A percentile compares a stretch with the other conserved stretches of the same genome.
phyloP scores from a whole-genome alignment of 2,329 filamentous ascomycete genomes.

The Penicillium sp. region DNA sequence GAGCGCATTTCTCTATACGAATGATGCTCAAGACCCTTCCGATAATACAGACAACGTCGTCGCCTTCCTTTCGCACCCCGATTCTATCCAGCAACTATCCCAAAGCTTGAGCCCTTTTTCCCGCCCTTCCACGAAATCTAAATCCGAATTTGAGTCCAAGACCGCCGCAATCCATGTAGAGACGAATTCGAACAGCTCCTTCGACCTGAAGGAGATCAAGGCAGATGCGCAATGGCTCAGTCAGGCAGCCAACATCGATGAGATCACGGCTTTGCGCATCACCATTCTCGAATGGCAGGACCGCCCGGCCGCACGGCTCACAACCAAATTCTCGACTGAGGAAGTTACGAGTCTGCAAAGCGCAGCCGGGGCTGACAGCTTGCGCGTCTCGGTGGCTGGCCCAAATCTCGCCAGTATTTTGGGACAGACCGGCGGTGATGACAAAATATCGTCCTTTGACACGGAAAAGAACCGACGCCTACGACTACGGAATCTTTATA shows the following conservation, averaged over 20 bases:
- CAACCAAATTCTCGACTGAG: conserved; percentile 73
- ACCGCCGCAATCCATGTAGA: conserved; percentile 86
- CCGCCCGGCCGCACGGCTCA: conserved; percentile 72
- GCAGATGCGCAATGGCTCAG: conserved; percentile 85
- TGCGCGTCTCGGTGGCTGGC: conserved; percentile 59
- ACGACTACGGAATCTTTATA: conserved; percentile 72
- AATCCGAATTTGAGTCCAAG: conserved; percentile 76
- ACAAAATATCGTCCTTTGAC: conserved; percentile 58
- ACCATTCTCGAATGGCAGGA: conserved; percentile 83
- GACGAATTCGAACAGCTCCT: conserved; percentile 67
- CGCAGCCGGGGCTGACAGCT: conserved; percentile 69
- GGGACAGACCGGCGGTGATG: conserved; percentile 29
- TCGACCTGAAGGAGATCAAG: conserved; percentile 79
- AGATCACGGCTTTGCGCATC: conserved; percentile 79
- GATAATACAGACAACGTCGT: conserved; percentile 63
- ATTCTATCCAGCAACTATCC: conserved; percentile 70
- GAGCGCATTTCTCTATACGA: conserved; percentile 59
- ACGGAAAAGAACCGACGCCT: conserved; percentile 65
- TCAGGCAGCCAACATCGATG: conserved; percentile 74
- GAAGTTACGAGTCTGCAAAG: conserved; percentile 77
- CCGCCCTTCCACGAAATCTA: conserved; percentile 64
- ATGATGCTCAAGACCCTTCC: conserved; percentile 44
- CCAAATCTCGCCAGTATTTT: conserved; percentile 40
- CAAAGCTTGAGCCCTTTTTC: conserved; percentile 71
- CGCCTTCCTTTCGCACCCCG: conserved; percentile 71